These are phyloP conservation scores for Fraxinus quadrangulata DNA, from an alignment of 257 asterid genomes.

Conservation along the genomic window DNA sequence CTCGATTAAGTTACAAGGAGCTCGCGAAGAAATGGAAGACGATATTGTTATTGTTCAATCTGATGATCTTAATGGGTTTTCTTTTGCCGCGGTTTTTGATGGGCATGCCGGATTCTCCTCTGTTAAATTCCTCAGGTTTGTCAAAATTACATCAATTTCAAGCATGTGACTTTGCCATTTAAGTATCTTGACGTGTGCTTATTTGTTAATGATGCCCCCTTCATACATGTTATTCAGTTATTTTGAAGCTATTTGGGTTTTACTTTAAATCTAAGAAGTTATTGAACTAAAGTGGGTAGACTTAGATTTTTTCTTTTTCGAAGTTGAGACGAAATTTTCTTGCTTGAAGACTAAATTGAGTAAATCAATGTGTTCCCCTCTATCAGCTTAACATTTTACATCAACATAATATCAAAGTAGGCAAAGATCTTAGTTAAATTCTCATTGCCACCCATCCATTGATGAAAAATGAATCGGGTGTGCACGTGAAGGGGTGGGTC, in stretches of 20 bases:
- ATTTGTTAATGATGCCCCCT: neutral
- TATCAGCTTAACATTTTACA: neutral
- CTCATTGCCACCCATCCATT: neutral
- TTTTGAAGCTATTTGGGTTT: neutral
- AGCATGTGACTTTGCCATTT: neutral
- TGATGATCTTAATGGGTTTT: slow-evolving; percentile 64
- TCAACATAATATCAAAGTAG: neutral
- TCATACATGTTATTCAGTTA: neutral
- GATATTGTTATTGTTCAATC: slow-evolving; percentile 64
- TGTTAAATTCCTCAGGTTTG: slow-evolving; percentile 75
- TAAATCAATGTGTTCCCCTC: neutral
- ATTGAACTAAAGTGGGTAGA: neutral
- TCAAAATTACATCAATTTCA: neutral
- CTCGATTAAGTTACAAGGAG: slow-evolving; percentile 64
- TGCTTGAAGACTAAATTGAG: neutral
- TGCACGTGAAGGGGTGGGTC: too few species aligned
- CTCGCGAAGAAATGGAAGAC: slow-evolving; percentile 98
- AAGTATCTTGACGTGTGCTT: neutral
- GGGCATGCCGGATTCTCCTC: slow-evolving; percentile 96
- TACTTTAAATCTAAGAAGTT: neutral
- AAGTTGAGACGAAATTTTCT: neutral
- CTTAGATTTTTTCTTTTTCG: neutral
- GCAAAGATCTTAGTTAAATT: neutral
- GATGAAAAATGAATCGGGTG: neutral
- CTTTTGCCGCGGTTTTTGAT: slow-evolving; percentile 88